A percentile compares a stretch with the other conserved stretches of the same genome.
These are phyloP conservation scores for Microdochium trichocladiopsis DNA, from an alignment of 2,329 filamentous ascomycete species.

Conservation along the genomic window DNA sequence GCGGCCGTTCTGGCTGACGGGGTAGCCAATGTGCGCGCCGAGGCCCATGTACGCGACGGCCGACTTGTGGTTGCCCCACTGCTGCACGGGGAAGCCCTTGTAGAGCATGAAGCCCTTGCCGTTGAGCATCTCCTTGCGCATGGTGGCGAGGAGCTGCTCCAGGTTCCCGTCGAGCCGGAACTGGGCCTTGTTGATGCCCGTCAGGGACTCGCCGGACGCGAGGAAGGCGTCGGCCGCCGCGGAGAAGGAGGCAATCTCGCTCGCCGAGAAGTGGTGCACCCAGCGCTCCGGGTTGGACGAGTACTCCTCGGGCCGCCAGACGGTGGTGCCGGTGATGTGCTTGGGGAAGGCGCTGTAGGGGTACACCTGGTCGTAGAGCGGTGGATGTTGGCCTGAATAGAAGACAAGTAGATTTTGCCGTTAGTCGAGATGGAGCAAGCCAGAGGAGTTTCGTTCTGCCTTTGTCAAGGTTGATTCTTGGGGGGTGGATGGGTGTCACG, in stretches of 20 bases:
- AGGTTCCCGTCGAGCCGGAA: conserved; percentile 54
- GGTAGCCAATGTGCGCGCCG: conserved; percentile 79
- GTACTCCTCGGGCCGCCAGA: conserved; percentile 60
- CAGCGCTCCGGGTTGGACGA: conserved; percentile 55
- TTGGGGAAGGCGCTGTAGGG: conserved; percentile 61
- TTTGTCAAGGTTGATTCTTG: too few species aligned
- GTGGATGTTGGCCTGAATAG: conserved; percentile 56
- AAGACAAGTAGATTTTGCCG: background rate
- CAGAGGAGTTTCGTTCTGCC: too few species aligned
- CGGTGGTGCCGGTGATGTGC: conserved; percentile 57
- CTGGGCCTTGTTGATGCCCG: conserved; percentile 51
- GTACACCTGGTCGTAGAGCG: conserved; percentile 51
- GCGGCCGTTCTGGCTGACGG: conserved; percentile 76
- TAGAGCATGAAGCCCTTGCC: conserved; percentile 88
- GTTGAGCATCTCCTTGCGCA: conserved; percentile 64
- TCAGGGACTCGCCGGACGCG: conserved; percentile 49
- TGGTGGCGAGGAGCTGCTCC: conserved; percentile 39
- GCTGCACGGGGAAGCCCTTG: conserved; percentile 70
- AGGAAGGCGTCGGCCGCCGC: conserved; percentile 57
- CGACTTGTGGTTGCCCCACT: conserved; percentile 74
- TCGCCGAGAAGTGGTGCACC: conserved; percentile 57
- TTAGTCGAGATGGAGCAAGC: too few species aligned
- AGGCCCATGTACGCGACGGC: conserved; percentile 89
- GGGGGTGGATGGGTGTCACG: too few species aligned
- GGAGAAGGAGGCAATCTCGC: conserved; percentile 56